Evolutionary conservation across 768 basidiomycete genomes (phyloP), one percentile per base, ranked within the genome.

Genomic region (Crucibulum laeve): DNA sequence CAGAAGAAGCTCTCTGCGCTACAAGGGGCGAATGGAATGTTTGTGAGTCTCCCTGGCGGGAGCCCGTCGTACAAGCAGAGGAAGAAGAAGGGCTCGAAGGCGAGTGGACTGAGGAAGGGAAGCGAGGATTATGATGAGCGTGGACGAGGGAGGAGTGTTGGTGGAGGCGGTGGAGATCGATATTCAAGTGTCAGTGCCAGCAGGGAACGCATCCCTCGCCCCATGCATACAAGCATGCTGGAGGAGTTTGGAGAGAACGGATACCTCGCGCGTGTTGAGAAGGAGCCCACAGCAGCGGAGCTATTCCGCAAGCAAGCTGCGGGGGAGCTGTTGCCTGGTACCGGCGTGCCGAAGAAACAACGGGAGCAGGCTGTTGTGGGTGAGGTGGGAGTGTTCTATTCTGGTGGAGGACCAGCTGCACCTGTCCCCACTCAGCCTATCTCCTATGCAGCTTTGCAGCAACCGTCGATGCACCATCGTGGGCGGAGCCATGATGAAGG

Each of bases 31-130:
- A 55, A 54, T 75, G 83, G 45, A 13, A 77, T 85, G 63, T 78
- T 84, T 60, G 74, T 72, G 21, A 76, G 76, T 87, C 57, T 79
- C 84, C n/a, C 67, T 91, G 36, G 89, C 59, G 91, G 91, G 11
- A 84, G 80, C 48, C 85, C 91, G 4, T 78, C 80, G 3, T 96
- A 96, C 71, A 96, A 96, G 65, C 85, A 88, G 56, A 76, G 93
- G 21, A 77, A 86, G 51, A 90, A 90, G 71, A 90, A 87, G 60
- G 72, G 73, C 25, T 60, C 66, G 24, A 79, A 76, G 45, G 49
- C 53, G 15, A 52, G 49, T 44, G 54, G 57, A 47, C 39, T 59
- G 39, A 45, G 61, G 1, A 55, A 51, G 25, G 54, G 50, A 38
- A 55, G 58, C 38, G 63, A 58, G 24, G 62, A 60, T 35, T 38